Evolutionary conservation across 768 basidiomycete species (phyloP).

Genomic region (Macrolepiota fuliginosa): DNA sequence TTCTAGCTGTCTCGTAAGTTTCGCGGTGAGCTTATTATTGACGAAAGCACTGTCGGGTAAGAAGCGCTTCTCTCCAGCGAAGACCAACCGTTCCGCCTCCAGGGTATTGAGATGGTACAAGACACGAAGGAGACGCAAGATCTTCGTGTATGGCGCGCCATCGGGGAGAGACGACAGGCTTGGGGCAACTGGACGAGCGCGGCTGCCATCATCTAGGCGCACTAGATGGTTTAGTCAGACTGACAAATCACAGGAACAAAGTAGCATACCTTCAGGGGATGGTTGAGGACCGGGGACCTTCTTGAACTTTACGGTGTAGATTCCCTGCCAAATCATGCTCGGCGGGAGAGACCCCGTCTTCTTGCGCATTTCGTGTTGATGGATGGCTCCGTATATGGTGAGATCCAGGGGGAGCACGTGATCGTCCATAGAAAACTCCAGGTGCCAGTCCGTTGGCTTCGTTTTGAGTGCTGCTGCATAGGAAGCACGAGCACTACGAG

Average conservation of each 20-base stretch:
- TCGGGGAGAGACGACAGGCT: slow-evolving; percentile 78
- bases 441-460: slow-evolving; percentile 94
- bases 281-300: slow-evolving; percentile 85
- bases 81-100: slow-evolving; percentile 60
- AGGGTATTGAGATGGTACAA: slow-evolving; percentile 78
- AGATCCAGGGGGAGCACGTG: slow-evolving; percentile 79
- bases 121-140: slow-evolving; percentile 85
- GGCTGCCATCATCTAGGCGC: slow-evolving; percentile 41
- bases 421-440: slow-evolving; percentile 94
- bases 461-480: slow-evolving; percentile 94
- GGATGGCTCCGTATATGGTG: slow-evolving; percentile 95
- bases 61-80: slow-evolving; percentile 49
- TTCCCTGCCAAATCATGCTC: slow-evolving; percentile 82
- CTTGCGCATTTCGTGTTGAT: slow-evolving; percentile 85
- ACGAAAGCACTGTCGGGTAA: slow-evolving; percentile 85
- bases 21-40: slow-evolving; percentile 97
- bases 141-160: slow-evolving; percentile 84
- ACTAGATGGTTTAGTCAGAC: slow-evolving; percentile 19
- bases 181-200: slow-evolving; percentile 57
- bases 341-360: slow-evolving; percentile 60
- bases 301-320: slow-evolving; percentile 91
- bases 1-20: slow-evolving; percentile 94
- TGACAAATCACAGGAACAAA: neutral
- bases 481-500: slow-evolving; percentile 50
- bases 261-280: slow-evolving; percentile 53